Evolutionary conservation across 768 basidiomycete species (phyloP).

Genomic region (Trametes punicea): DNA sequence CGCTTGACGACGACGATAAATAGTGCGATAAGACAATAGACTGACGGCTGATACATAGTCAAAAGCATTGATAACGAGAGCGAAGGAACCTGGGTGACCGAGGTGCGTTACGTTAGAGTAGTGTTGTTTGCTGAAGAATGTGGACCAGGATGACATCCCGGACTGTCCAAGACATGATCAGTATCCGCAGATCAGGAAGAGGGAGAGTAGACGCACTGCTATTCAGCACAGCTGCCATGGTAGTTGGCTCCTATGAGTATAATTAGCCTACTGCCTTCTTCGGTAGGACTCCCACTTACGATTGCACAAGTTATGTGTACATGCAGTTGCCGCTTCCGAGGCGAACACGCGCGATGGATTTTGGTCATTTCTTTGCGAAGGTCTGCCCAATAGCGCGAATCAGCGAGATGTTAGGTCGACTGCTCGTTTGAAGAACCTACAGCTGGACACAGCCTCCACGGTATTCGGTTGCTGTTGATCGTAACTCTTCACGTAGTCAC

Average conservation of each 20-base stretch:
- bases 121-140: slow-evolving; percentile 20
- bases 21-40: slow-evolving; percentile 14
- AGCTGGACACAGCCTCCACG: slow-evolving; percentile 46
- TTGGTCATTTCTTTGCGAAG: slow-evolving; percentile 45
- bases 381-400: slow-evolving; percentile 31
- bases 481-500: slow-evolving; percentile 50
- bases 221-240: slow-evolving; percentile 45
- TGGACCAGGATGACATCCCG: slow-evolving; percentile 27
- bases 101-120: slow-evolving; percentile 4
- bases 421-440: slow-evolving; percentile 31
- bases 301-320: slow-evolving; percentile 54
- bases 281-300: neutral
- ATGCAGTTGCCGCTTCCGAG: slow-evolving; percentile 44
- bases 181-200: too few species aligned
- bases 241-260: slow-evolving; percentile 33
- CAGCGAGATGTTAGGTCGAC: neutral
- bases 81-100: too few species aligned
- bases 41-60: too few species aligned
- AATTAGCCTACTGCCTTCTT: neutral
- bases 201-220: slow-evolving; percentile 40
- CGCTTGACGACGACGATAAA: slow-evolving; percentile 3
- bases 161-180: slow-evolving; percentile 16
- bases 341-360: slow-evolving; percentile 45
- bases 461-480: slow-evolving; percentile 44
- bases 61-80: too few species aligned